These are phyloP conservation scores for Castanospermum australe DNA, from an alignment of 306 rosid species.

Conservation along the genomic window DNA sequence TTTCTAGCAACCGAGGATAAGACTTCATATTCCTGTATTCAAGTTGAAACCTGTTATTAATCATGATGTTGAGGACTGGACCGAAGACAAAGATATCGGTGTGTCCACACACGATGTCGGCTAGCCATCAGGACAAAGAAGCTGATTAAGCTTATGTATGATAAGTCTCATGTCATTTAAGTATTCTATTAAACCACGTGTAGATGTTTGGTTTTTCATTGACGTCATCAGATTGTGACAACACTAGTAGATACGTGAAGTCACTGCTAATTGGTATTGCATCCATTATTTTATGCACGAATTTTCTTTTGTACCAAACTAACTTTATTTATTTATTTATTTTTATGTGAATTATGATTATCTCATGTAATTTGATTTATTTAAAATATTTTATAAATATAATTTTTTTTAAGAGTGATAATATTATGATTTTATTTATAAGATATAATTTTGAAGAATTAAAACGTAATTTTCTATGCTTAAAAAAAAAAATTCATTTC, in stretches of 20 bases:
- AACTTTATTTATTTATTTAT: no score
- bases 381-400: no score
- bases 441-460: no score
- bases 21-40: not conserved
- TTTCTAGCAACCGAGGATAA: not conserved
- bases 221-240: not conserved
- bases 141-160: not conserved
- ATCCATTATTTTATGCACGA: no score
- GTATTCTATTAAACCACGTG: not conserved
- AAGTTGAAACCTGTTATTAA: slow-evolving; percentile 7
- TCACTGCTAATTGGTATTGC: not conserved
- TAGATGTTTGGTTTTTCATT: not conserved
- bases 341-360: no score
- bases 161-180: not conserved
- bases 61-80: not conserved
- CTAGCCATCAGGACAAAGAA: slow-evolving; percentile 31
- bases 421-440: no score
- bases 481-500: no score
- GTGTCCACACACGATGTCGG: slow-evolving; percentile 46
- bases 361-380: no score
- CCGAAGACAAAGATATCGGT: slow-evolving; percentile 11
- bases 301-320: not conserved
- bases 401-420: no score
- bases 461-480: no score
- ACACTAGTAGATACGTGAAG: not conserved